Evolutionary conservation across 2,329 filamentous ascomycete species (phyloP).

Genomic region (Ilyonectria mors-panacis): DNA sequence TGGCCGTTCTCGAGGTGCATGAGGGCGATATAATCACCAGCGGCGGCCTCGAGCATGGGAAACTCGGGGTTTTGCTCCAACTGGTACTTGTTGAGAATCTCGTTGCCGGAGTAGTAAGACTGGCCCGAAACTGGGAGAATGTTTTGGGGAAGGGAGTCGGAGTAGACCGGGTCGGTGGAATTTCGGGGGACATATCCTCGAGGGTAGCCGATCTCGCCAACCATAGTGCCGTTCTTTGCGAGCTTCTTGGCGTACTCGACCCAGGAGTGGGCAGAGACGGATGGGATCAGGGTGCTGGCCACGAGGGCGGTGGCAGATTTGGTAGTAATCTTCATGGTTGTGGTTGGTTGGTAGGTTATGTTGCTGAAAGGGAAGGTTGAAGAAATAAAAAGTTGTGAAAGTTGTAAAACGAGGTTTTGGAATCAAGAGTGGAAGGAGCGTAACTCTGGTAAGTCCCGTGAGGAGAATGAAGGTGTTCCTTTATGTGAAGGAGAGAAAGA

Average conservation of each 20-base stretch:
- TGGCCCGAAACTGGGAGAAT: constrained; percentile 75
- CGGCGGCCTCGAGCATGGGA: constrained; percentile 72
- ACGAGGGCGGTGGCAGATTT: constrained; percentile 41
- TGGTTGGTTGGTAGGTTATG: constrained; percentile 15
- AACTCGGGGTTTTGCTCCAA: constrained; percentile 62
- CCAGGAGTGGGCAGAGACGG: constrained; percentile 80
- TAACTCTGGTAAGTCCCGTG: constrained; percentile 21
- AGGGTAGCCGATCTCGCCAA: constrained; percentile 80
- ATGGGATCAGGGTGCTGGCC: constrained; percentile 43
- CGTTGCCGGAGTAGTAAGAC: constrained; percentile 73
- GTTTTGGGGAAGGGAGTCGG: constrained; percentile 72
- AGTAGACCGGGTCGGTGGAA: constrained; percentile 64
- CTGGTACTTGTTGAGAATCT: constrained; percentile 63
- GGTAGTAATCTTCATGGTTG: constrained; percentile 43
- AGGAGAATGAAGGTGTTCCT: constrained; percentile 37
- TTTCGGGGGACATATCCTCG: constrained; percentile 77
- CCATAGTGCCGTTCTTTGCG: constrained; percentile 80
- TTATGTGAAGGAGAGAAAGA: constrained; percentile 38
- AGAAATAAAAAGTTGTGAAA: constrained; percentile 25
- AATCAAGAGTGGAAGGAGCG: constrained; percentile 32
- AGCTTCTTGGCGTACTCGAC: constrained; percentile 83
- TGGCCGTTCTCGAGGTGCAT: constrained; percentile 84
- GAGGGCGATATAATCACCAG: constrained; percentile 77
- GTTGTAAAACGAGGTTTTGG: constrained; percentile 22
- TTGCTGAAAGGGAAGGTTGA: constrained; percentile 20